Evolutionary conservation across 208 protist genomes (phyloP), one percentile per base, ranked within the genome.

Genomic region (Strigomonas oncopelti): DNA sequence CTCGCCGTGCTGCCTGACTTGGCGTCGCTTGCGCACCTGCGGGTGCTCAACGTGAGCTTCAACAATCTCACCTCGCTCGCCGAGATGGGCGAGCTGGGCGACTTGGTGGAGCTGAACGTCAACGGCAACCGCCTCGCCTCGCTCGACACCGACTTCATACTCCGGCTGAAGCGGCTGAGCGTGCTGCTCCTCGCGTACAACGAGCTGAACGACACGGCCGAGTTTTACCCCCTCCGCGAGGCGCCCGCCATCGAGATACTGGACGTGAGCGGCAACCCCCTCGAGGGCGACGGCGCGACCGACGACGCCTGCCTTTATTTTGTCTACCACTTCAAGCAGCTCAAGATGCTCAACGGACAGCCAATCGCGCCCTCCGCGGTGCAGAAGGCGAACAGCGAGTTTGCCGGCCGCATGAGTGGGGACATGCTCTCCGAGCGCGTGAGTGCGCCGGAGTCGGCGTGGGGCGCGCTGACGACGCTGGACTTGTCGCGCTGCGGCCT

Each of bases 121-220:
- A 83, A 89, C 28, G 81, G 92, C 45, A 98, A 98, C 76, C 61
- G 71, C 7, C 83, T 98, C 25, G 66, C 59, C 0, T 66, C 69
- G 1, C 71, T 96, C 0, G 74, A 87, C 74, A 45, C 73, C 18
- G 36, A 34, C 5, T 62, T 76, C 27, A 71, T 98, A 29, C 36
- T 72, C 1, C 25, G 61, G 18, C 75, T 73, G 46, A 54, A 61
- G 20, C 67, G 66, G 53, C 75, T 97, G 18, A 83, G 88, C 61
- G 88, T 90, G 68, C 74, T 98, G 46, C 95, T 98, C 75, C 58
- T 95, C 38, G 78, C 83, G 3, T 86, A 91, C 71, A 98, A 98
- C 76, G 24, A 36, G 46, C 70, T 98, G 46, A 46, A 58, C 3
- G 67, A 78, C 16, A 74, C 93, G 51, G 86, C 84, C 29, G 85